A percentile compares a stretch with the other conserved stretches of the same genome.
Evolutionary conservation across 176 grass and related monocot genomes (phyloP).

Genomic region (Carex pumila): DNA sequence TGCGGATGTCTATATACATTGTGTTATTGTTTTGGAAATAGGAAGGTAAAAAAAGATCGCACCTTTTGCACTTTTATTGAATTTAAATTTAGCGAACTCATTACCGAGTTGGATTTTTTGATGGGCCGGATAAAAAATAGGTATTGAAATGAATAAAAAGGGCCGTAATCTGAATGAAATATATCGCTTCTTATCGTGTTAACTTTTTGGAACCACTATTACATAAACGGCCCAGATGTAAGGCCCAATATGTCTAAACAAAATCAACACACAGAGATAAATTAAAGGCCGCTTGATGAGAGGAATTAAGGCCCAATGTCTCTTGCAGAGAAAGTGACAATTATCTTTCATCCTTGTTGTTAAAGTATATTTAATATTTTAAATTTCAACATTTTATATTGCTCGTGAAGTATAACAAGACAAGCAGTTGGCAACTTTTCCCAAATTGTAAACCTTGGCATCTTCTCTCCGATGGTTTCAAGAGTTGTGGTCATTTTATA

Average conservation of each 20-base stretch:
- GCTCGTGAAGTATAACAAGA: neutral
- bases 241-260: neutral
- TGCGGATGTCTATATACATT: no score
- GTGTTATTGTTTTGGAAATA: no score
- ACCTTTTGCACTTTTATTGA: neutral
- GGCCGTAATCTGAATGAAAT: neutral
- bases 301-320: neutral
- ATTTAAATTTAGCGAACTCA: neutral
- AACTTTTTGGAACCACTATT: neutral
- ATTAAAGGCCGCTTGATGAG: neutral
- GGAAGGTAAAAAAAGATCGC: no score
- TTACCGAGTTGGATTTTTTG: neutral
- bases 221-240: neutral
- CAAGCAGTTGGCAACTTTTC: neutral
- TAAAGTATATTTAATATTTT: neutral
- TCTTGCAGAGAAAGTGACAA: neutral
- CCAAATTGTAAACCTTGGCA: neutral
- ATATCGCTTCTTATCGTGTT: neutral
- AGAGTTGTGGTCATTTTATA: neutral
- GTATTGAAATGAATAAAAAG: neutral
- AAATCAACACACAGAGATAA: neutral
- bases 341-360: no score
- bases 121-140: neutral
- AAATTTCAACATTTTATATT: neutral
- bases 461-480: no score